phyloP scores from a whole-genome alignment of 1,284 basidiomycete genomes.

The Cutaneotrichosporon dermatis region DNA sequence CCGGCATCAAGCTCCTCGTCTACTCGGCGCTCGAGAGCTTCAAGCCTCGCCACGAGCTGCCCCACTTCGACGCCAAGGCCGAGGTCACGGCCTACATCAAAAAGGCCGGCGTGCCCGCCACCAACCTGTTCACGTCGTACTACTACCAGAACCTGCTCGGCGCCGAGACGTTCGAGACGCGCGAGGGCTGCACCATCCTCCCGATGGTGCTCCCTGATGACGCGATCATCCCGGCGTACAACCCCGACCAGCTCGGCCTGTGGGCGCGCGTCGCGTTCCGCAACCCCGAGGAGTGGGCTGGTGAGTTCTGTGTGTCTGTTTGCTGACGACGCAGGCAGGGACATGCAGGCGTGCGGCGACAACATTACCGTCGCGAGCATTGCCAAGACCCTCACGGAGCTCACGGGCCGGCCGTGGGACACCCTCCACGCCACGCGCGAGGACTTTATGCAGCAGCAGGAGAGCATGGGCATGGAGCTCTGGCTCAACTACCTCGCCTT shows the following conservation, averaged over 20 bases:
- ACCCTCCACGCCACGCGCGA: conserved; percentile 7
- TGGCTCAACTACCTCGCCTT: conserved; percentile 23
- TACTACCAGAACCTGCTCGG: conserved; percentile 14
- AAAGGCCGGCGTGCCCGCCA: conserved; percentile 18
- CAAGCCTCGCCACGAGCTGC: conserved; percentile 8
- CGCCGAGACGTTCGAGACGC: not conserved
- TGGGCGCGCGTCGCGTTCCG: conserved; percentile 31
- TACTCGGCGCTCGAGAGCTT: conserved; percentile 27
- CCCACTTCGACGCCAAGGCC: conserved; percentile 35
- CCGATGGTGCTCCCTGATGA: conserved; percentile 27
- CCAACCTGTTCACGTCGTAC: conserved; percentile 19
- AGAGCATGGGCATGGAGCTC: conserved; percentile 10
- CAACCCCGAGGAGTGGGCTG: conserved; percentile 32
- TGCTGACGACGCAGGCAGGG: conserved; percentile 12
- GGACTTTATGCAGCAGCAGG: conserved; percentile 3
- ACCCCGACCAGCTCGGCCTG: conserved; percentile 31
- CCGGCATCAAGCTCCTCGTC: conserved; percentile 13
- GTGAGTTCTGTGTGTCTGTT: too few relatives aligned
- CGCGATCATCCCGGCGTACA: conserved; percentile 21
- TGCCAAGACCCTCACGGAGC: conserved; percentile 3
- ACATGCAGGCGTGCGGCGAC: conserved; percentile 14
- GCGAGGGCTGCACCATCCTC: conserved; percentile 13
- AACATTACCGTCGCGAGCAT: conserved; percentile 11
- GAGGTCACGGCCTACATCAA: conserved; percentile 24
- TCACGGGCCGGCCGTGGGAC: conserved; percentile 4